A percentile compares a stretch with the other conserved stretches of the same genome.
These are phyloP conservation scores for Colletotrichum coccodes DNA, from an alignment of 2,329 filamentous ascomycete species.

Conservation along the genomic window DNA sequence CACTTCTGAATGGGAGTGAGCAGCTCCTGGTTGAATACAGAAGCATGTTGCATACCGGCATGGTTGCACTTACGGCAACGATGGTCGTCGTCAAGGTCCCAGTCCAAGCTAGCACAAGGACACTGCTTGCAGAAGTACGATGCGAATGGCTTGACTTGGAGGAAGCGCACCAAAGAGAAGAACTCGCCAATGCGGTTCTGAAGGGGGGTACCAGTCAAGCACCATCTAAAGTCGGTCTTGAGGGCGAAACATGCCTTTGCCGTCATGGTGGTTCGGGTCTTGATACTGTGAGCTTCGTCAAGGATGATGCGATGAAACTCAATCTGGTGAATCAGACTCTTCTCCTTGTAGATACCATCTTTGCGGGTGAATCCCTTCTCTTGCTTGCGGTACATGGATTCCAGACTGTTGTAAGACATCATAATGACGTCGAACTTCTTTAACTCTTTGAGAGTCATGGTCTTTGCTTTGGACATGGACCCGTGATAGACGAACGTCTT, in stretches of 20 bases:
- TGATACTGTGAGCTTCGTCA: constrained; percentile 97
- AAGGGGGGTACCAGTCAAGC: constrained; percentile 91
- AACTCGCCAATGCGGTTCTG: constrained; percentile 98
- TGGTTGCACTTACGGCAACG: constrained; percentile 73
- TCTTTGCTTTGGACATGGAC: constrained; percentile 85
- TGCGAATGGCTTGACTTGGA: constrained; percentile 88
- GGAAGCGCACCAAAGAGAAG: constrained; percentile 92
- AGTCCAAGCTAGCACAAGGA: constrained; percentile 82
- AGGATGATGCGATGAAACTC: constrained; percentile 91
- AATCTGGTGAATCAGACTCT: constrained; percentile 83
- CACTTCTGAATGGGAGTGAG: constrained; percentile 81
- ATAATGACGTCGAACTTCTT: constrained; percentile 92
- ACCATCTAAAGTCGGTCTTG: constrained; percentile 91
- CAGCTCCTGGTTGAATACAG: constrained; percentile 92
- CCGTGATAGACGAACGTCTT: constrained; percentile 93
- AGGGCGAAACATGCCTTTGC: constrained; percentile 96
- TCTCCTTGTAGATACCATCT: constrained; percentile 82
- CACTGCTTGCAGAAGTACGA: constrained; percentile 95
- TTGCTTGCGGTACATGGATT: constrained; percentile 93
- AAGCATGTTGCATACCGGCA: constrained; percentile 54
- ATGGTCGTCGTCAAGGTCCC: constrained; percentile 79
- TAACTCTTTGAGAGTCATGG: constrained; percentile 77
- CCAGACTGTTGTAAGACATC: constrained; percentile 94
- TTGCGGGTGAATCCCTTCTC: constrained; percentile 88
- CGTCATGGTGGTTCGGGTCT: constrained; percentile 86